phyloP scores from a whole-genome alignment of 2,329 filamentous ascomycete genomes.

The Pyrenochaeta sp. region DNA sequence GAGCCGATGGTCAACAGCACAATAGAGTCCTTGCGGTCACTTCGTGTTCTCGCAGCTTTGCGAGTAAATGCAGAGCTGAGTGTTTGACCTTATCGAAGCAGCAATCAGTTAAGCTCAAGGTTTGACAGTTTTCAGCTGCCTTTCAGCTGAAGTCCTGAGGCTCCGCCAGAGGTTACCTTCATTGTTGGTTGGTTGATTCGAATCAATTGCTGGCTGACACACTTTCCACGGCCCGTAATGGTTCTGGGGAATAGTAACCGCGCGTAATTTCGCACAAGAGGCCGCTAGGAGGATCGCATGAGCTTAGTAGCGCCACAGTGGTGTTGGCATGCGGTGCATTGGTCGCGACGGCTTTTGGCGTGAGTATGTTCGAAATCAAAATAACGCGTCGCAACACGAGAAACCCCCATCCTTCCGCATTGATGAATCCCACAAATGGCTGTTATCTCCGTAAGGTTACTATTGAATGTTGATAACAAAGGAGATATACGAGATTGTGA shows the following conservation, averaged over 20 bases:
- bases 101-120: slow-evolving; percentile 5
- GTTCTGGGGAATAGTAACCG: slow-evolving; percentile 6
- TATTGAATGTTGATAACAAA: not conserved
- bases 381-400: slow-evolving; percentile 25
- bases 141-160: slow-evolving; percentile 6
- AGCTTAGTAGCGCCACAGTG: slow-evolving; percentile 24
- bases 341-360: slow-evolving; percentile 11
- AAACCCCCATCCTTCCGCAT: slow-evolving; percentile 1
- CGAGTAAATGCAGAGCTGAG: not conserved
- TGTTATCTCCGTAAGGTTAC: slow-evolving; percentile 5
- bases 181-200: not conserved
- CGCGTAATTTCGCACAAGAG: slow-evolving; percentile 27
- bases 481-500: slow-evolving; percentile 2
- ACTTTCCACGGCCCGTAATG: not conserved
- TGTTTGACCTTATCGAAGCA: not conserved
- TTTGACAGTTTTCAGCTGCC: not conserved
- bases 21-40: not conserved
- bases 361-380: slow-evolving; percentile 15
- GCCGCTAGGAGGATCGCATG: slow-evolving; percentile 14
- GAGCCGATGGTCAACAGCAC: slow-evolving; percentile 17
- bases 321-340: slow-evolving; percentile 17
- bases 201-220: slow-evolving; percentile 1
- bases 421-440: slow-evolving; percentile 15
- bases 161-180: not conserved
- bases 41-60: not conserved